Conservation (phyloP, 306 rosid species). For the Sophora flavescens region DNA sequence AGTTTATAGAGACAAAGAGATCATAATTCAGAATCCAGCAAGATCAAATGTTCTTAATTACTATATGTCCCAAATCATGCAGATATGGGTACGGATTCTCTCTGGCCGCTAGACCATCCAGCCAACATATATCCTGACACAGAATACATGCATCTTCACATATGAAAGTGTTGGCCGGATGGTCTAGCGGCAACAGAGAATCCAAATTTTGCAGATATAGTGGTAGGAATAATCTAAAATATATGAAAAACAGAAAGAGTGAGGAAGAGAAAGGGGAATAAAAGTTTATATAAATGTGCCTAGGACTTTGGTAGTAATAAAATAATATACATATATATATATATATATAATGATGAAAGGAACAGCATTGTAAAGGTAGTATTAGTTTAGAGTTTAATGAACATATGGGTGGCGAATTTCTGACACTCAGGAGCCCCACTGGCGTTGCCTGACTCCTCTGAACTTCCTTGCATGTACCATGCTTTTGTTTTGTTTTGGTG, state of each 20-base stretch:
- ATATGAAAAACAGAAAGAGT: not conserved
- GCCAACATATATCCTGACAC: too few relatives aligned
- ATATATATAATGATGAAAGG: not conserved
- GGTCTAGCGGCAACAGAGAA: too few relatives aligned
- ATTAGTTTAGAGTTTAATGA: constrained; percentile 8
- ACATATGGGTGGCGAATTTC: constrained; percentile 92
- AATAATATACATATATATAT: too few relatives aligned
- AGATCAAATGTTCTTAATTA: not conserved
- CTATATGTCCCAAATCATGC: not conserved
- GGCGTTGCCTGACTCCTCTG: constrained; percentile 99
- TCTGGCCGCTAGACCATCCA: too few relatives aligned
- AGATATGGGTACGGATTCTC: not conserved
- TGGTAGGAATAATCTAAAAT: not conserved
- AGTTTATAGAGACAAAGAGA: not conserved
- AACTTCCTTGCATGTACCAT: constrained; percentile 93
- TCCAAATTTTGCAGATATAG: not conserved
- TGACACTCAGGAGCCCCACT: constrained; percentile 99
- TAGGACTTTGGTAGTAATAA: not conserved
- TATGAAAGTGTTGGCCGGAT: too few relatives aligned
- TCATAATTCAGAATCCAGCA: not conserved
- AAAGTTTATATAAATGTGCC: constrained; percentile 5
- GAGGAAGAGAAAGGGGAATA: not conserved
- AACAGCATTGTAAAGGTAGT: constrained; percentile 31
- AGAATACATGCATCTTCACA: too few relatives aligned
- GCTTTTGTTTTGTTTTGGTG: constrained; percentile 12